Percentiles rank a stretch among this genome's conserved stretches.
These are phyloP conservation scores for Pichia scutulata DNA, from an alignment of 805 yeast species.

Conservation along the genomic window DNA sequence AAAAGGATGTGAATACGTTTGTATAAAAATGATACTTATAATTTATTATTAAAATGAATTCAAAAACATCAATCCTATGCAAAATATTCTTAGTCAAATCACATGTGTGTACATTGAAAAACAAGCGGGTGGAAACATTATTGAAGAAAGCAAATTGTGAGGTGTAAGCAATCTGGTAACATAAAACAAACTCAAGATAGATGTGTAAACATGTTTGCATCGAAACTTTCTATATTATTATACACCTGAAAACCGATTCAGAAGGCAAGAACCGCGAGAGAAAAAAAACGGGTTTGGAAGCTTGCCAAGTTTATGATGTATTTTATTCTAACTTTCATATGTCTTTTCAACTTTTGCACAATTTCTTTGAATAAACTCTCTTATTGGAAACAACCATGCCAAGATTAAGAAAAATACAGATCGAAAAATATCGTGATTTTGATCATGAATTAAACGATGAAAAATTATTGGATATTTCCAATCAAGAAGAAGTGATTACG, in stretches of 20 bases:
- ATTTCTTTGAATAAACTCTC: too few species aligned
- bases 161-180: background rate
- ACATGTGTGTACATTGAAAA: background rate
- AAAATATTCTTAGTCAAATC: background rate
- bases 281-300: too few species aligned
- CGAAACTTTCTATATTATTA: too few species aligned
- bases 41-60: background rate
- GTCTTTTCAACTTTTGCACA: too few species aligned
- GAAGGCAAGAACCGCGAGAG: too few species aligned
- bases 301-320: too few species aligned
- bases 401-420: conserved; percentile 21
- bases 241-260: too few species aligned
- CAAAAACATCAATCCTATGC: background rate
- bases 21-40: background rate
- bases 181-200: background rate
- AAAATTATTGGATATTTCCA: conserved; percentile 16
- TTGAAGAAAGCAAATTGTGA: background rate
- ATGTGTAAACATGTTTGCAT: background rate
- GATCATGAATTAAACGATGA: conserved; percentile 7
- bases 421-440: conserved; percentile 16
- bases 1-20: background rate
- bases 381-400: too few species aligned
- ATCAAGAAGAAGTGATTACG: conserved; percentile 21
- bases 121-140: background rate
- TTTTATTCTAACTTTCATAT: too few species aligned